phyloP scores from a whole-genome alignment of 2,329 filamentous ascomycete species.

The Parastagonospora avenae region DNA sequence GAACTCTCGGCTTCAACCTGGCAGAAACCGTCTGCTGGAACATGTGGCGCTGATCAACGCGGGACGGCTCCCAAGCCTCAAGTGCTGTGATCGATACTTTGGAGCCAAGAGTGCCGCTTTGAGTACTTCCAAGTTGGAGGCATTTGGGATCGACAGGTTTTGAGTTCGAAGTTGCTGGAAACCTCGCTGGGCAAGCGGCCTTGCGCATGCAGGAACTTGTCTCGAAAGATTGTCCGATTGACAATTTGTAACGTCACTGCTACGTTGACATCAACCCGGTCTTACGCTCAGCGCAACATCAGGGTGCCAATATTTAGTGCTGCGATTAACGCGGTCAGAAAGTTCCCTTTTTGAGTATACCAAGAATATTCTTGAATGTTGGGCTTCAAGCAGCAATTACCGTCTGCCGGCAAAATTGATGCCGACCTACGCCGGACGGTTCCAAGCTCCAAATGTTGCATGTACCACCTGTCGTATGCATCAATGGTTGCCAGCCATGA shows the following conservation, averaged over 20 bases:
- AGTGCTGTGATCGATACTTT: conserved; percentile 31
- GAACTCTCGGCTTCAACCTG: conserved; percentile 5
- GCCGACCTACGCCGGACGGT: too few species aligned
- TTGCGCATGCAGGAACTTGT: too few species aligned
- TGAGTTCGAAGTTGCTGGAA: not conserved
- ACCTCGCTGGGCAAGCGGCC: not conserved
- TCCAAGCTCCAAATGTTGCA: too few species aligned
- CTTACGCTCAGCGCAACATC: not conserved
- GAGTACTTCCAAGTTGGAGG: conserved; percentile 20
- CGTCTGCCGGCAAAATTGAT: too few species aligned
- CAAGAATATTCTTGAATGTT: not conserved
- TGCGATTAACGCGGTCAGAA: conserved; percentile 5
- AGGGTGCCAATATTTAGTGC: conserved; percentile 14
- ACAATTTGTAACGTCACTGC: not conserved
- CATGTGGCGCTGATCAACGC: conserved; percentile 12
- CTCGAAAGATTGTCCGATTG: not conserved
- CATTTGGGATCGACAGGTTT: not conserved
- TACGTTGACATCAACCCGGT: too few species aligned
- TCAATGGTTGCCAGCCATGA: too few species aligned
- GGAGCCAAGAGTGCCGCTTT: conserved; percentile 13
- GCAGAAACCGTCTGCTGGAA: not conserved
- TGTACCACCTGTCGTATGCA: too few species aligned
- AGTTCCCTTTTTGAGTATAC: conserved; percentile 2
- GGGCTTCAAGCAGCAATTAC: too few species aligned
- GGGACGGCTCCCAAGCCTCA: conserved; percentile 28